Evolutionary conservation across 306 rosid species (phyloP), one percentile per base, ranked within the genome.

Genomic region (Oxytropis ochrocephala): DNA sequence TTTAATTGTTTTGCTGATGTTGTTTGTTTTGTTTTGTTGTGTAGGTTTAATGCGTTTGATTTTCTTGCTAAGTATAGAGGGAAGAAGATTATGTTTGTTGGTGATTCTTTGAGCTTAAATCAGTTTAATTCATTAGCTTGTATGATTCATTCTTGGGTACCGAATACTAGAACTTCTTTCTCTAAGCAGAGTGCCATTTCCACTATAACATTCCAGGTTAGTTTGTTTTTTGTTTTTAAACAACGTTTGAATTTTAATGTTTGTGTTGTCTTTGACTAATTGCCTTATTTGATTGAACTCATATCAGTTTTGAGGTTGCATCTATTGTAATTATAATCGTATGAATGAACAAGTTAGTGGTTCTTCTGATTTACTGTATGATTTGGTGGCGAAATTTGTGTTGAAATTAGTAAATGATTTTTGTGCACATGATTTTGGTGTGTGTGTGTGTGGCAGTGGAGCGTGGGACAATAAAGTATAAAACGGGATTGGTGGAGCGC

Each of bases 21-120:
- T 29, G 8, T 64, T 14, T 19, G 6, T 7, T n/a, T n/a, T n/a
- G n/a, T n/a, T n/a, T 38, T 38, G 9, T 38, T 38, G 11, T 16
- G 52, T 78, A 94, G 99, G 92, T 94, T 94, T 68, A 87, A 88
- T 57, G 97, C 87, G 53, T 60, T 84, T 76, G 52, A 69, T 75
- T 87, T 94, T 53, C 64, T 94, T 64, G 75, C 47, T 55, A 89
- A 84, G 68, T 94, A 93, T 84, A 87, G 91, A 29, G 95, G 95
- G 42, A 91, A 94, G 86, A 94, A 87, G 85, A 91, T 94, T 7
- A 94, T 91, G 99, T 94, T 94, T 44, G 97, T 94, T 0, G 99
- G 99, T 3, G 99, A 94, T 51, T 94, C 99, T 0, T 50, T 91
- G 86, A 91, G 99, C 67, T 67, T 81, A 74, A 94, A 94, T 73